Base-by-base conservation (phyloP, 1,139 yeast genomes). In the Suhomyces maxii region DNA sequence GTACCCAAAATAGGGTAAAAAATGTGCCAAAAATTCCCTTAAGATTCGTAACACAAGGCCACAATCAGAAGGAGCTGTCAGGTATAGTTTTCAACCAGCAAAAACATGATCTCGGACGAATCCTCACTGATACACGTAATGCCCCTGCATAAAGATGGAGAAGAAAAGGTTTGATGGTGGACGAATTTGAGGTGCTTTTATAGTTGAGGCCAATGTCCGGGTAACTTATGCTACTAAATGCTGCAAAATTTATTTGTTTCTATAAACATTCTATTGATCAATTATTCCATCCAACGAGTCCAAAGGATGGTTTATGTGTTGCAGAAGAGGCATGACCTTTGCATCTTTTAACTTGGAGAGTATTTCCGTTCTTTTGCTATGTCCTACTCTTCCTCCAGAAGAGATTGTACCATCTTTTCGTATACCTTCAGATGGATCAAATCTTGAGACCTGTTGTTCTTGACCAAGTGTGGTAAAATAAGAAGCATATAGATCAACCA, bases 31-130 rank as follows among this genome's bases (percentile, higher is more conserved):
- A 86, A 85, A 86, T 86, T 86, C 95, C 88, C 83, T 76, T 63
- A 65, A 66, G 61, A 64, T 60, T 63, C 65, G 58, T 59, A 64
- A 63, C 76, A 56, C 79, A 68, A 68, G 74, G 76, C 68, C 65
- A 65, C 65, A 71, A 68, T 79, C 72, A 73, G 66, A 73, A 84
- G 89, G 85, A 90, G 98, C 82, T 90, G 97, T 90, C 97, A 84
- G 95, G 93, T 88, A 85, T 82, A 86, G 93, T 90, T 91, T 91
- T 91, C 97, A 91, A 91, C 97, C 96, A 91, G 99, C 99, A 91
- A 91, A 90, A 88, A 91, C 98, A 91, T 96, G 96, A 89, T 89
- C 99, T 91, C 99, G 98, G 98, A 93, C 97, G 97, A 90, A 90
- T 93, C 98, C 97, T 91, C 99, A 91, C 96, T 90, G 98, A 91